These are phyloP conservation scores for Syzygium oleosum DNA, from an alignment of 345 rosid species.

Conservation along the genomic window DNA sequence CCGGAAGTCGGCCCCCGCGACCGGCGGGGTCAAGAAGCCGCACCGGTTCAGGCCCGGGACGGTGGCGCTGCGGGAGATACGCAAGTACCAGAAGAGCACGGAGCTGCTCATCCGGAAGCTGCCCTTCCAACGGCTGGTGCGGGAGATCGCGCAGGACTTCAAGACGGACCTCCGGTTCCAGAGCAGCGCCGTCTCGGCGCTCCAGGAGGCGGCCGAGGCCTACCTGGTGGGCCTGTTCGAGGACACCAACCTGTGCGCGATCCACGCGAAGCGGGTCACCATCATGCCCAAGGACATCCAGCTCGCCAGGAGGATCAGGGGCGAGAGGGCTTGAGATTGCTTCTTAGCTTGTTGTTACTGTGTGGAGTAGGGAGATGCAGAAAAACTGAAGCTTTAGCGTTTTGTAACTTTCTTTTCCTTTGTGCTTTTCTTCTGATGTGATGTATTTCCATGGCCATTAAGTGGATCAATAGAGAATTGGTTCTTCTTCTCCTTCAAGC, in stretches of 20 bases:
- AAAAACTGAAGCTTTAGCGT: neutral
- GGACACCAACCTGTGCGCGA: constrained; percentile 4
- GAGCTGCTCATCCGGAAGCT: constrained; percentile 5
- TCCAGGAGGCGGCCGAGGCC: constrained; percentile 5
- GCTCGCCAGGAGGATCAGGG: constrained; percentile 5
- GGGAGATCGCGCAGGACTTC: constrained; percentile 4
- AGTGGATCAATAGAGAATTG: neutral
- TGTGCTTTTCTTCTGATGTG: neutral
- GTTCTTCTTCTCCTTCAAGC: neutral
- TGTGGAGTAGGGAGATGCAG: neutral
- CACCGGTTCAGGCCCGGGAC: constrained; percentile 1
- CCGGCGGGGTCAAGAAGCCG: constrained; percentile 2
- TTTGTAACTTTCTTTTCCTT: neutral
- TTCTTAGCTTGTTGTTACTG: neutral
- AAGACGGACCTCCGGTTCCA: constrained; percentile 6
- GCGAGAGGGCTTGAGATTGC: constrained; percentile 1
- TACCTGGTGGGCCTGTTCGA: neutral
- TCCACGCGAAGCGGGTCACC: constrained; percentile 4
- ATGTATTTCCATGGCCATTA: neutral
- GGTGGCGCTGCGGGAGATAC: constrained; percentile 2
- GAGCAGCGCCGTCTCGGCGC: neutral
- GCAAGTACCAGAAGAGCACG: constrained; percentile 7
- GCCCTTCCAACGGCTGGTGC: constrained; percentile 1
- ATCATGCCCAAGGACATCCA: constrained; percentile 6
- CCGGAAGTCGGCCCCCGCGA: constrained; percentile 3